Conservation (phyloP, 2,329 filamentous ascomycete species). For the Waltergamsia citrina region DNA sequence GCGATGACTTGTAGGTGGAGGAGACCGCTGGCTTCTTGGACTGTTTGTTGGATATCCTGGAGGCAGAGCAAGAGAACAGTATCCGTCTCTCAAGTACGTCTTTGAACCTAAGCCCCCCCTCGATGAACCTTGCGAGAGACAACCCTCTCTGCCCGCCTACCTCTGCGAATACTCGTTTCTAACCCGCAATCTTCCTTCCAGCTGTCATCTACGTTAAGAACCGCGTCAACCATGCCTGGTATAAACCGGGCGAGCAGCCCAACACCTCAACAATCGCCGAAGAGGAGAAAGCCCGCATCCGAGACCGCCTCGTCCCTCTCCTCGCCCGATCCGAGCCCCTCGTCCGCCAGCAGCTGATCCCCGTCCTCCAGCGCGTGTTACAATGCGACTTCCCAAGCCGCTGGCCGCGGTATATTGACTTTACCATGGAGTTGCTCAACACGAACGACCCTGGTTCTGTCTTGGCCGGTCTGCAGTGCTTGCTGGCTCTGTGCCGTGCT, state of each 20-base stretch:
- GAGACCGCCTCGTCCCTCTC: slow-evolving; percentile 80
- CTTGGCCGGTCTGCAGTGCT: slow-evolving; percentile 86
- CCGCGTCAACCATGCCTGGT: slow-evolving; percentile 88
- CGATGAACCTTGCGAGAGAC: too few relatives aligned
- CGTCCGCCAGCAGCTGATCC: slow-evolving; percentile 86
- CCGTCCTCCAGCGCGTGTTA: slow-evolving; percentile 90
- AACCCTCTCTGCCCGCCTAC: slow-evolving; percentile 4
- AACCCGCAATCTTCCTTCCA: slow-evolving; percentile 27
- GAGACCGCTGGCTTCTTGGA: slow-evolving; percentile 83
- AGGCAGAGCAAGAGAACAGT: slow-evolving; percentile 75
- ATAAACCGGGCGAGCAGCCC: slow-evolving; percentile 64
- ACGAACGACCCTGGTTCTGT: slow-evolving; percentile 80
- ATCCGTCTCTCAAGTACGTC: slow-evolving; percentile 80
- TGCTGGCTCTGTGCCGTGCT: slow-evolving; percentile 88
- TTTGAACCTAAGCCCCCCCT: slow-evolving; percentile 8
- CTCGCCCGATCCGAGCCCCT: slow-evolving; percentile 71
- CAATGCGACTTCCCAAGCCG: slow-evolving; percentile 89
- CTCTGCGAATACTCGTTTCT: slow-evolving; percentile 3
- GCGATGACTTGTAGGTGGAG: slow-evolving; percentile 58
- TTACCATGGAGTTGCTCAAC: slow-evolving; percentile 80
- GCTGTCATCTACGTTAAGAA: slow-evolving; percentile 98
- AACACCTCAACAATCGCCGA: slow-evolving; percentile 62
- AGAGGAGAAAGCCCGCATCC: slow-evolving; percentile 78
- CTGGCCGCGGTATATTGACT: slow-evolving; percentile 92
- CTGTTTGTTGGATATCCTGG: slow-evolving; percentile 81